phyloP scores from a whole-genome alignment of 2,329 filamentous ascomycete species.

The Tolypocladium cylindrosporum region DNA sequence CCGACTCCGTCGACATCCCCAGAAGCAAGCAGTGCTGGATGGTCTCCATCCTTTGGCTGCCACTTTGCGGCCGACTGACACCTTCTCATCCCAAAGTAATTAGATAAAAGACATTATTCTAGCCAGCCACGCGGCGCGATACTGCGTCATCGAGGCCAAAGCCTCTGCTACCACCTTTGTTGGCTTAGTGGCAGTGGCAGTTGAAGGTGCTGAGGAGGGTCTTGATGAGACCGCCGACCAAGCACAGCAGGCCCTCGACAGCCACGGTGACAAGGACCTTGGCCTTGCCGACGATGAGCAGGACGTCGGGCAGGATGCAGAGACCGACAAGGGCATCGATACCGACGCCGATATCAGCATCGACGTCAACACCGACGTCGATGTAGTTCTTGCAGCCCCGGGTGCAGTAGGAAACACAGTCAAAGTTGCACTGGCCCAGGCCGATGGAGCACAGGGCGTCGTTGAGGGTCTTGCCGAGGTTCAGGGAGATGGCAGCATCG shows the following conservation, averaged over 20 bases:
- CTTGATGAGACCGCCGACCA: constrained; percentile 20
- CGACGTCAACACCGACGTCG: constrained; percentile 14
- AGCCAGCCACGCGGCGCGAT: background rate
- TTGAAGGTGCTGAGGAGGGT: constrained; percentile 18
- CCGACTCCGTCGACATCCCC: constrained; percentile 1
- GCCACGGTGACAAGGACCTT: constrained; percentile 15
- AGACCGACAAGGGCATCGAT: constrained; percentile 19
- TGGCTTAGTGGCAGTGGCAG: constrained; percentile 20
- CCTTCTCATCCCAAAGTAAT: background rate
- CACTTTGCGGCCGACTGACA: background rate
- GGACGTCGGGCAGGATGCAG: constrained; percentile 20
- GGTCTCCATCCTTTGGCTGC: background rate
- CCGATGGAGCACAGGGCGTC: constrained; percentile 19
- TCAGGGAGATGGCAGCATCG: constrained; percentile 13
- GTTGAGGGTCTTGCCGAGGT: constrained; percentile 14
- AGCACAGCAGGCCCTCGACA: constrained; percentile 20
- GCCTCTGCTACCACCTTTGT: background rate
- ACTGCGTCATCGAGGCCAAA: background rate
- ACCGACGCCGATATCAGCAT: constrained; percentile 10
- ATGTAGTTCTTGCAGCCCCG: constrained; percentile 28
- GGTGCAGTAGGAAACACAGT: constrained; percentile 27
- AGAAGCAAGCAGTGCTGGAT: background rate
- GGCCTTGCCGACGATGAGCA: constrained; percentile 15
- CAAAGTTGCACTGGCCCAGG: constrained; percentile 20
- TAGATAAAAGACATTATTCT: background rate